Base-by-base conservation (phyloP, 345 rosid species). In the Conringia planisiliqua region DNA sequence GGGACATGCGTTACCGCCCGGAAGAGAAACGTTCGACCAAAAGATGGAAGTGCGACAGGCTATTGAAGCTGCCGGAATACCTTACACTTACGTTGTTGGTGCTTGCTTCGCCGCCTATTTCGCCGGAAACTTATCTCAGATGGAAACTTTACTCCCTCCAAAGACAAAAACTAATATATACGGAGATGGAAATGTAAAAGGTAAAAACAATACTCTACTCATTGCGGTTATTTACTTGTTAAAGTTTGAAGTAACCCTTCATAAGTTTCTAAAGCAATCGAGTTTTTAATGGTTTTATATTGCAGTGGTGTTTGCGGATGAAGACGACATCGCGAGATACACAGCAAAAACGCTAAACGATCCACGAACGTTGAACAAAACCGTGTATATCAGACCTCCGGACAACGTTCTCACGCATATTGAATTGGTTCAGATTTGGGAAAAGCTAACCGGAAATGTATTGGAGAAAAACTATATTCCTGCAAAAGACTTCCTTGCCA, bases 81-180 rank as follows among this genome's bases (percentile, higher is more conserved):
- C 97, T 2, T 77, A 79, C 77, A 91, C 97, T 33, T 94, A 90
- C 3, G 80, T 91, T 1, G 78, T 87, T 0, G 92, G 92, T 6
- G 88, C 86, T 78, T 91, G 97, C 75, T 95, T 86, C 16, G 96
- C 81, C 2, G 99, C 89, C 7, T 95, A 90, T 72, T 90, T 94
- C 14, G 96, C 62, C 20, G 90, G 85, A 27, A 87, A 83, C 73
- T 92, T 88, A 36, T 88, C 85, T 9, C 97, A 91, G 65, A 75
- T 88, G 56, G 83, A 38, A 26, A 78, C 81, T 1, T 86, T 94
- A 22, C 62, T 79, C n/a, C 97, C 98, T 71, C 97, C 98, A 0
- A 83, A 80, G 12, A 62, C 85, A 10, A 62, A 70, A 2, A 85
- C 90, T 1, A 42, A 9, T 22, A 68, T 94, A 7, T 94, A 86